Conservation (phyloP, 805 yeast genomes). For the Lipomyces oligophaga region DNA sequence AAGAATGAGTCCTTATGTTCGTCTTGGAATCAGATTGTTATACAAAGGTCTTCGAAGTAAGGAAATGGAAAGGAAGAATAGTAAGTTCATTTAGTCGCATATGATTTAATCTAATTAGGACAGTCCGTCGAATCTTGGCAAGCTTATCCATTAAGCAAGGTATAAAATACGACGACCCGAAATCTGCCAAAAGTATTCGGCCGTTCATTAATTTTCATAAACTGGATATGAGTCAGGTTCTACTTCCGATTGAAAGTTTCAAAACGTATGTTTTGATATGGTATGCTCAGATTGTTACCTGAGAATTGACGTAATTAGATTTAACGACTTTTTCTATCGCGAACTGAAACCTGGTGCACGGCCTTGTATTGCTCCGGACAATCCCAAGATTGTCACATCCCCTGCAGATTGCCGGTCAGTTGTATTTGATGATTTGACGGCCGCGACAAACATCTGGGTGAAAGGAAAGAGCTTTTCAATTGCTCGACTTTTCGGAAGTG, state of each 20-base stretch:
- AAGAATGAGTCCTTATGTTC: constrained; percentile 82
- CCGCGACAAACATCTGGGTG: constrained; percentile 80
- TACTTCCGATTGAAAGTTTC: constrained; percentile 49
- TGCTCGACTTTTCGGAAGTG: constrained; percentile 51
- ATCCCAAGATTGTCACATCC: constrained; percentile 54
- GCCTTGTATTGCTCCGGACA: constrained; percentile 56
- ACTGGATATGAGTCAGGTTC: constrained; percentile 70
- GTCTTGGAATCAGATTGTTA: constrained; percentile 79
- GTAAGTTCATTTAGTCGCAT: constrained; percentile 7
- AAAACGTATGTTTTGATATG: constrained; percentile 39
- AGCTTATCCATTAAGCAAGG: constrained; percentile 79
- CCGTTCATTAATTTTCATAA: constrained; percentile 80
- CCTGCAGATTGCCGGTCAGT: constrained; percentile 88
- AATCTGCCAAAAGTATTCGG: constrained; percentile 61
- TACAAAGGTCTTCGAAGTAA: constrained; percentile 67
- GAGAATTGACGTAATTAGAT: constrained; percentile 33
- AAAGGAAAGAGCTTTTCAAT: constrained; percentile 77
- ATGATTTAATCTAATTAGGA: background rate
- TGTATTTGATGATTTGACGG: constrained; percentile 54
- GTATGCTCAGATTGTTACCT: background rate
- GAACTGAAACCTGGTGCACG: constrained; percentile 68
- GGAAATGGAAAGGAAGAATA: constrained; percentile 51
- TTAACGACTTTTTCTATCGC: constrained; percentile 87
- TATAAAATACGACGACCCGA: constrained; percentile 66
- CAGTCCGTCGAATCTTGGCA: constrained; percentile 55